Percentiles rank a stretch among this genome's conserved stretches.
These are phyloP conservation scores for Gaertneriomyces semiglobifer DNA, from an alignment of 192 early-diverging fungal species.

Conservation along the genomic window DNA sequence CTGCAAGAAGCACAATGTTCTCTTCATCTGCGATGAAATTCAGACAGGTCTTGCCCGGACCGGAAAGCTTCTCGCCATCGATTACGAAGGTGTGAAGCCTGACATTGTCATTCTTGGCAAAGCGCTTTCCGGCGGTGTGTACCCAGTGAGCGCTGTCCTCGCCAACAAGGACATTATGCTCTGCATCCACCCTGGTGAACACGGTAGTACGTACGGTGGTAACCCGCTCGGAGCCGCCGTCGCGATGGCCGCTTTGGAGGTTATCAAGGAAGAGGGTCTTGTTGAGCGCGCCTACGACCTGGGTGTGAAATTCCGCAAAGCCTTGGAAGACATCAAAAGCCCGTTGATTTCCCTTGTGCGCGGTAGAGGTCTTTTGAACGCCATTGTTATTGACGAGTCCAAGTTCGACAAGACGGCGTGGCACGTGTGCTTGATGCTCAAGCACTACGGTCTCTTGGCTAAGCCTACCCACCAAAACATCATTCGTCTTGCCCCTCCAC, in stretches of 20 bases:
- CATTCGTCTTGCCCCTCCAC: slow-evolving; percentile 93
- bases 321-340: slow-evolving; percentile 68
- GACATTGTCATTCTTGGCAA: slow-evolving; percentile 96
- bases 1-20: slow-evolving; percentile 96
- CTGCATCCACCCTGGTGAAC: slow-evolving; percentile 65
- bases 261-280: slow-evolving; percentile 90
- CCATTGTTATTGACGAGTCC: slow-evolving; percentile 88
- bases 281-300: slow-evolving; percentile 73
- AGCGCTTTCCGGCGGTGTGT: slow-evolving; percentile 94
- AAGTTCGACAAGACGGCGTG: slow-evolving; percentile 86
- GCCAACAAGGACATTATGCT: slow-evolving; percentile 64
- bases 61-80: slow-evolving; percentile 89
- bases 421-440: slow-evolving; percentile 92
- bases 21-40: slow-evolving; percentile 98
- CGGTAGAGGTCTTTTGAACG: slow-evolving; percentile 92
- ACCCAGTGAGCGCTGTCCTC: slow-evolving; percentile 94
- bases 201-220: slow-evolving; percentile 97
- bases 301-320: slow-evolving; percentile 80
- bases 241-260: slow-evolving; percentile 90
- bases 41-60: slow-evolving; percentile 95
- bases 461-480: slow-evolving; percentile 99
- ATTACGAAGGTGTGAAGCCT: slow-evolving; percentile 88
- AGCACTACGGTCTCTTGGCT: slow-evolving; percentile 88
- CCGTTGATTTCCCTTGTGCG: slow-evolving; percentile 74
- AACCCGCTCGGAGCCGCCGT: slow-evolving; percentile 94